Evolutionary conservation across 2,329 filamentous ascomycete genomes (phyloP), one percentile per base, ranked within the genome.

Genomic region (Phoma herbarum): DNA sequence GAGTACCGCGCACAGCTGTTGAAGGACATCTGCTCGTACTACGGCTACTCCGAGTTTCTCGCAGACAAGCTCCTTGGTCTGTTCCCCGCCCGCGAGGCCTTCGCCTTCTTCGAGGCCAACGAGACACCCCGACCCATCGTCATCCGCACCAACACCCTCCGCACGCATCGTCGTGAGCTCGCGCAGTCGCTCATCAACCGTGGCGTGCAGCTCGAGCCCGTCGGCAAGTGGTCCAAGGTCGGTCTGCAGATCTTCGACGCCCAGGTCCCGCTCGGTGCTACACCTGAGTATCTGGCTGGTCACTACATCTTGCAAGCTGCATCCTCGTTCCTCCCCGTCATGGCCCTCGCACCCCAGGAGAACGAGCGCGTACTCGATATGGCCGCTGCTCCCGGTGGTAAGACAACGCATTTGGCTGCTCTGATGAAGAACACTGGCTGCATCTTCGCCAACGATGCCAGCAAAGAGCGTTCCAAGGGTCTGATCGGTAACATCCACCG

Each of bases 21-120:
- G 61, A 91, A 92, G 79, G 95, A 99, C 73, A 91, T 98, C 59
- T 97, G 93, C 81, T 87, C 90, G 55, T 99, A 99, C 83, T 99
- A 99, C 76, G 93, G 94, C 60, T 99, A 99, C 82, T 96, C 91
- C 3, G 87, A 90, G 35, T 98, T 90, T 80, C 85, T 99, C n/a
- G 95, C 93, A 4, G 92, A 97, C 79, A 99, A 98, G 83, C 88
- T 99, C 16, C 93, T 93, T 81, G 89, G 90, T 73, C 87, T 99
- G 7, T 98, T 99, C 80, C 88, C 93, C 1, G 92, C 95, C 0
- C 89, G 90, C 69, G 95, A 99, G 81, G 95, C 95, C 0, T 96
- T 98, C 69, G 93, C 93, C 53, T 99, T 99, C 80, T 98, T 99
- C 81, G 95, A 99, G 81, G 94, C 94, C 70, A 99, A 99, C 87